Conservation (phyloP, 306 rosid genomes). For the Vigna mungo region DNA sequence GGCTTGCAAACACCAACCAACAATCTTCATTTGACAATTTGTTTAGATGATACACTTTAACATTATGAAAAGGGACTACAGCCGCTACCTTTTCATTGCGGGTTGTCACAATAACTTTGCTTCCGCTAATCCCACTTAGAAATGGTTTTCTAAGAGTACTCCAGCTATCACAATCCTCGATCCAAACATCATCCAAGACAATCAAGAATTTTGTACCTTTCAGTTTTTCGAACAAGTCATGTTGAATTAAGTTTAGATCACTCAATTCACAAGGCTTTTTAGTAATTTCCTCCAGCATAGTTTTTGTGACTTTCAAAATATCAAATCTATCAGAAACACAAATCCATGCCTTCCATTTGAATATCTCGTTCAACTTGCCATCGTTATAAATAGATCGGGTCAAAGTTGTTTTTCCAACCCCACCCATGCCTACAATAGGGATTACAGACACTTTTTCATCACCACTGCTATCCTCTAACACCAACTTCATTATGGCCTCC, state of each 20-base stretch:
- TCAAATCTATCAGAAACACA: neutral
- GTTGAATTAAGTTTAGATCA: neutral
- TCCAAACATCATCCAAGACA: conserved; percentile 1
- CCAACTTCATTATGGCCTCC: neutral
- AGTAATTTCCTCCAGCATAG: neutral
- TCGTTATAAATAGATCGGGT: too few relatives aligned
- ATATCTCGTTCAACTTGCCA: neutral
- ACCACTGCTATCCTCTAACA: neutral
- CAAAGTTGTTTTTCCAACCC: too few relatives aligned
- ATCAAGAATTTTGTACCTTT: neutral
- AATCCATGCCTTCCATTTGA: neutral
- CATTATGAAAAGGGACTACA: neutral
- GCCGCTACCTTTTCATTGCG: neutral
- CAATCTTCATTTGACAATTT: neutral
- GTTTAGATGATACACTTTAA: neutral
- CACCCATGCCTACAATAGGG: neutral
- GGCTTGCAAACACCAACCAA: neutral
- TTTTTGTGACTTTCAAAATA: neutral
- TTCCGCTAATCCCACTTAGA: too few relatives aligned
- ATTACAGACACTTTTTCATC: neutral
- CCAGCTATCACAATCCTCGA: neutral
- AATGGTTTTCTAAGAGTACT: neutral
- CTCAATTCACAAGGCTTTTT: neutral
- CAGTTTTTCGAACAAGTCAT: neutral
- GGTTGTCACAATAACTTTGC: too few relatives aligned